phyloP scores from a whole-genome alignment of 257 asterid species.

The Salvia miltiorrhiza region DNA sequence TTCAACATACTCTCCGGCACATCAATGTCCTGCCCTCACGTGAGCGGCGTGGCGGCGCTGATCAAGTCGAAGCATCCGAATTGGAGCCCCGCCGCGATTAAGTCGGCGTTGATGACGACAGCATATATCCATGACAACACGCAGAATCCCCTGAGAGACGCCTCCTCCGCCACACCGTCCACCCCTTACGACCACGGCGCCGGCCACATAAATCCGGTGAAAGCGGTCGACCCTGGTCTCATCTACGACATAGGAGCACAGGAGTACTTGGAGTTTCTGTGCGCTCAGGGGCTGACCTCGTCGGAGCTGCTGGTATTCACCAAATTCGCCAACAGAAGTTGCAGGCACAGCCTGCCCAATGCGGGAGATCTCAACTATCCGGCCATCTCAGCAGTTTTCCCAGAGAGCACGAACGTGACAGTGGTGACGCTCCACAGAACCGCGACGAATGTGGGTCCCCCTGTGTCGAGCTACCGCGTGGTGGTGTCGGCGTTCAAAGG shows the following conservation, averaged over 20 bases:
- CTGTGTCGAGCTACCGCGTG: constrained; percentile 57
- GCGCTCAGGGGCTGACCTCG: constrained; percentile 54
- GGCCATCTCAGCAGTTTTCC: constrained; percentile 65
- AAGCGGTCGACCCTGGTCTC: constrained; percentile 76
- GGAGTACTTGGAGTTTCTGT: constrained; percentile 77
- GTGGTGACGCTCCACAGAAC: constrained; percentile 52
- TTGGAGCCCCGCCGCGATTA: constrained; percentile 94
- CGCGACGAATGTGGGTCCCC: constrained; percentile 74
- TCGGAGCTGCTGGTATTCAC: constrained; percentile 65
- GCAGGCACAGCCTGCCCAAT: constrained; percentile 33
- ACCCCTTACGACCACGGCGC: constrained; percentile 88
- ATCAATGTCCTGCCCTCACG: constrained; percentile 96
- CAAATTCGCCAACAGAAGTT: constrained; percentile 51
- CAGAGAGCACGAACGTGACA: constrained; percentile 36
- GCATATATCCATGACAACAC: constrained; percentile 78
- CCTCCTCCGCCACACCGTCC: constrained; percentile 46
- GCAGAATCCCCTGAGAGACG: constrained; percentile 47
- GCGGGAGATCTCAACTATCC: constrained; percentile 83
- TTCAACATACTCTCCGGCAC: constrained; percentile 91
- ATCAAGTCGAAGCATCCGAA: constrained; percentile 68
- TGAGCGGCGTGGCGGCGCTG: constrained; percentile 82
- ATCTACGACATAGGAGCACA: constrained; percentile 70
- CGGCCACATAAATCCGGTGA: constrained; percentile 72
- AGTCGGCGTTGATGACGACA: constrained; percentile 89
- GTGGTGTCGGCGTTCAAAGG: constrained; percentile 62